Evolutionary conservation across 495 filamentous ascomycete genomes (phyloP).

Genomic region (Amorphotheca resinae): DNA sequence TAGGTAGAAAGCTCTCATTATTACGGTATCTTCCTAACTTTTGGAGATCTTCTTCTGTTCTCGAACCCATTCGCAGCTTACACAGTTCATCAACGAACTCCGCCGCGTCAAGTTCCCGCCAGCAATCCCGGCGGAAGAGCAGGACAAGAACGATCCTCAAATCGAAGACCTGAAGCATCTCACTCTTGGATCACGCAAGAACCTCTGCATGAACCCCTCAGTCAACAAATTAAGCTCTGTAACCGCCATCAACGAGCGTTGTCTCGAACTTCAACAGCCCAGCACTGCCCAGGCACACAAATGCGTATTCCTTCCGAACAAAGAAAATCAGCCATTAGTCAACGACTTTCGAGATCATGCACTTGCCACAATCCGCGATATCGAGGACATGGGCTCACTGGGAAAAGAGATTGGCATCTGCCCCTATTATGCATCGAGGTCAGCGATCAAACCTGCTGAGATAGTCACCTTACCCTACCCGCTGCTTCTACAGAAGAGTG

Average conservation of each 20-base stretch:
- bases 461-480: slow-evolving; percentile 93
- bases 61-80: slow-evolving; percentile 86
- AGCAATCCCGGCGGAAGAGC: slow-evolving; percentile 28
- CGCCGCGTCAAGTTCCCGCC: slow-evolving; percentile 70
- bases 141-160: slow-evolving; percentile 22
- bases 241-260: slow-evolving; percentile 90
- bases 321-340: slow-evolving; percentile 56
- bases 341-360: slow-evolving; percentile 82
- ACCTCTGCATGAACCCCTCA: slow-evolving; percentile 81
- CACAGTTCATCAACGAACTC: slow-evolving; percentile 86
- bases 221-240: slow-evolving; percentile 58
- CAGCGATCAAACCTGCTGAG: slow-evolving; percentile 74
- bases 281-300: slow-evolving; percentile 50
- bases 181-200: slow-evolving; percentile 79
- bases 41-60: slow-evolving; percentile 79
- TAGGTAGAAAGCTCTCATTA: slow-evolving; percentile 15
- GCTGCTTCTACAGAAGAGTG: slow-evolving; percentile 75
- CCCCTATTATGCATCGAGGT: slow-evolving; percentile 88
- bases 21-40: background rate
- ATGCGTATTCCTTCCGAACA: slow-evolving; percentile 68
- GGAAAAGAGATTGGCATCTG: slow-evolving; percentile 75
- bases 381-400: slow-evolving; percentile 74
- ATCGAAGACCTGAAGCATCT: slow-evolving; percentile 70
- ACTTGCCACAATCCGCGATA: slow-evolving; percentile 77
- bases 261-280: slow-evolving; percentile 77